Evolutionary conservation across 495 filamentous ascomycete genomes (phyloP), one percentile per base, ranked within the genome.

Genomic region (Penicillium mononematosum): DNA sequence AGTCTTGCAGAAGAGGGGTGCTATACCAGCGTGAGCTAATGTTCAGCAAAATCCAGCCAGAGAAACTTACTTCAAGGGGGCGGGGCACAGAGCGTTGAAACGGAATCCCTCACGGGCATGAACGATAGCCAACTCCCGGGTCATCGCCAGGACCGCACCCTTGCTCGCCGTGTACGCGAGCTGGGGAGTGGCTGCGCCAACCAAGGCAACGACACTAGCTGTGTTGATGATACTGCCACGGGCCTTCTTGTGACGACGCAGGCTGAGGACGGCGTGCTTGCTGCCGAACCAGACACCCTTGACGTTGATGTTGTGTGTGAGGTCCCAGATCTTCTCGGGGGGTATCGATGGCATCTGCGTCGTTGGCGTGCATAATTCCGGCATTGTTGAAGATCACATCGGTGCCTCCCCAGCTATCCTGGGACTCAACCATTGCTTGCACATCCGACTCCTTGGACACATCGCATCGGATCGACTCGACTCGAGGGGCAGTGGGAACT

Each of bases 331-430:
- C 53, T 82, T 83, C 75, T 97, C 91, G 12, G 89, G 89, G 85
- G 1, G 91, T 96, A 55, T 85, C 78, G 56, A 95, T 74, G 20
- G 93, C 90, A 72, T 96, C 92, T 58, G 83, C 88, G 70, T 98
- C 94, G 52, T 88, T 79, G 31, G 81, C 83, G 71, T 97, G 92
- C 94, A 98, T 98, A 68, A 98, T 98, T 17, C 94, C 94, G 0
- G 94, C 94, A 68, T 98, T 98, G 82, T 98, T 98, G 84, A 96
- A 98, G 59, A 98, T 89, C 62, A 97, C 80, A 70, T 98, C 94
- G 0, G 91, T 76, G n/a, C 94, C 94, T 63, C 92, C 93, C 91
- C 90, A 96, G 45, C 75, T 57, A 65, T 97, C 92, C 46, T 91
- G 70, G 2, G 78, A 70, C 53, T 85, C 83, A n/a, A 96, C 80